phyloP scores from a whole-genome alignment of 1,139 yeast genomes.

The Saccharomyces hybrid region DNA sequence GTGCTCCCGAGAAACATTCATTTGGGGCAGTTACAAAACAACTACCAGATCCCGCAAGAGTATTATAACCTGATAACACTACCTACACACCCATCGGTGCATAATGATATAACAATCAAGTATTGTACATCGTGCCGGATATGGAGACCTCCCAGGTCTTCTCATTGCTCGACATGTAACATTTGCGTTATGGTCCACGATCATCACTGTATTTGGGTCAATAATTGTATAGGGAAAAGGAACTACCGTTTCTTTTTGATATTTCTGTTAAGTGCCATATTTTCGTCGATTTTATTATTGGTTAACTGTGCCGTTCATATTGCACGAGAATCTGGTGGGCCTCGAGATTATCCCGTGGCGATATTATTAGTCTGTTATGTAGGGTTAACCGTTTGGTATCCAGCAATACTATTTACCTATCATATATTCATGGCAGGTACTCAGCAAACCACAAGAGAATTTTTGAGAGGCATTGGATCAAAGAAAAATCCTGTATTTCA shows the following conservation, averaged over 20 bases:
- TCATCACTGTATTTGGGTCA: constrained; percentile 77
- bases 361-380: constrained; percentile 44
- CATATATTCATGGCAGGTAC: constrained; percentile 49
- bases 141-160: constrained; percentile 62
- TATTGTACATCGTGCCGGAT: constrained; percentile 56
- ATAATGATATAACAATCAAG: constrained; percentile 39
- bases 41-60: constrained; percentile 48
- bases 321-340: constrained; percentile 27
- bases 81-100: constrained; percentile 46
- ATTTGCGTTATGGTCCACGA: constrained; percentile 56
- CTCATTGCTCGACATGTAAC: constrained; percentile 65
- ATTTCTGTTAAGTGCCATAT: constrained; percentile 35
- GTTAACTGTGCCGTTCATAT: constrained; percentile 24
- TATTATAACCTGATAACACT: constrained; percentile 51
- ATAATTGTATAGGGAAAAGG: constrained; percentile 68
- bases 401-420: constrained; percentile 43
- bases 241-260: constrained; percentile 54
- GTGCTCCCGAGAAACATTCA: constrained; percentile 63
- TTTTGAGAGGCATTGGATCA: constrained; percentile 37
- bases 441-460: constrained; percentile 69
- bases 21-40: constrained; percentile 36
- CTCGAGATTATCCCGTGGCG: constrained; percentile 33
- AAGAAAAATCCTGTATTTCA: constrained; percentile 26
- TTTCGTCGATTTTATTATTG: constrained; percentile 19
- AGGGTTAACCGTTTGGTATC: constrained; percentile 43